These are phyloP conservation scores for Allium fistulosum DNA, from an alignment of 106 monocot species.

Conservation along the genomic window DNA sequence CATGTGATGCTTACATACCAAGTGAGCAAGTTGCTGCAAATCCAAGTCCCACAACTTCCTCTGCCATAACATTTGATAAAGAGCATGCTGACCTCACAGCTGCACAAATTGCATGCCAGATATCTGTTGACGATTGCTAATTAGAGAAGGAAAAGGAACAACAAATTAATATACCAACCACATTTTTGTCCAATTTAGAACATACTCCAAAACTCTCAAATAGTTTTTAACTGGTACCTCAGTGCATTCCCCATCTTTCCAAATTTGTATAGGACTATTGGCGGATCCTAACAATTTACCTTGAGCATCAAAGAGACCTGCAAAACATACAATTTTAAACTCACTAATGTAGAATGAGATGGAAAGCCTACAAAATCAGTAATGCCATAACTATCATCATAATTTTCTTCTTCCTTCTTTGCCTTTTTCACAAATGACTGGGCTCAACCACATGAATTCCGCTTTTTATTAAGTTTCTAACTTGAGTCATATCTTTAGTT, in stretches of 20 bases:
- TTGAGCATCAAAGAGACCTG: constrained; percentile 70
- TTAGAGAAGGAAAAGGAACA: constrained; percentile 10
- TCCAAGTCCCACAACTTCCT: constrained; percentile 73
- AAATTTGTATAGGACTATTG: constrained; percentile 97
- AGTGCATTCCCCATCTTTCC: constrained; percentile 79
- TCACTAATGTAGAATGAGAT: no score
- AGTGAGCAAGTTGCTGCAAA: constrained; percentile 98
- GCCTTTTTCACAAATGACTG: no score
- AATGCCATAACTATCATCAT: no score
- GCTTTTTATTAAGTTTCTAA: no score
- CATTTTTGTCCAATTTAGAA: background rate
- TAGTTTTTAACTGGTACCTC: constrained; percentile 41
- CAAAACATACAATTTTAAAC: background rate
- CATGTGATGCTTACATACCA: constrained; percentile 34
- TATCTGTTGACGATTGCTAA: constrained; percentile 98
- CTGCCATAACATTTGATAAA: constrained; percentile 31
- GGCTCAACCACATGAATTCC: no score
- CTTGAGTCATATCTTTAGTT: no score
- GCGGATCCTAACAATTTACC: constrained; percentile 69
- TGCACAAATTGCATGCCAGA: constrained; percentile 92
- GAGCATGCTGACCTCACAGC: constrained; percentile 80
- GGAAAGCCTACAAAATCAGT: no score
- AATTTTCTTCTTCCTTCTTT: no score
- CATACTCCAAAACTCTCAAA: background rate
- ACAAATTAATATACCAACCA: constrained; percentile 5